phyloP scores from a whole-genome alignment of 139 green algal genomes.

The Raphidocelis subcapitata region DNA sequence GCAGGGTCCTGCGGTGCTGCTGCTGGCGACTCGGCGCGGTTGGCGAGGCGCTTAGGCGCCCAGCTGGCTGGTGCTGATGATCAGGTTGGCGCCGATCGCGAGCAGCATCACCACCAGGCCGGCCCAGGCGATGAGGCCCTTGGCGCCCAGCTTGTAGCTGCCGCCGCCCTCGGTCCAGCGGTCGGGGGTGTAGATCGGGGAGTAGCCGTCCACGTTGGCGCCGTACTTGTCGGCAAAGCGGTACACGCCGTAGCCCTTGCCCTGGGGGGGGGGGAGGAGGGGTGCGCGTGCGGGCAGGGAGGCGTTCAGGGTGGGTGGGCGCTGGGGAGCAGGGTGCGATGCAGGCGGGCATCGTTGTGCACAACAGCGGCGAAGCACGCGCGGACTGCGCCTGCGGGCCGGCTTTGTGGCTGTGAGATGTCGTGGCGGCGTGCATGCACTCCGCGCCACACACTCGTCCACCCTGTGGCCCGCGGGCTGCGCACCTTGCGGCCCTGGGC shows the following conservation, averaged over 20 bases:
- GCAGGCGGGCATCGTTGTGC: too few relatives aligned
- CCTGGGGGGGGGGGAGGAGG: not conserved
- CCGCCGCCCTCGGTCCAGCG: conserved; percentile 82
- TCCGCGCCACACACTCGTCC: not conserved
- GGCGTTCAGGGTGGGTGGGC: too few relatives aligned
- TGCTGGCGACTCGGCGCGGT: too few relatives aligned
- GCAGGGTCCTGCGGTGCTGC: too few relatives aligned
- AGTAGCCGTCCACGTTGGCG: conserved; percentile 96
- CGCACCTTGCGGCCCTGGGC: conserved; percentile 81
- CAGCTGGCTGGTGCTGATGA: conserved; percentile 76
- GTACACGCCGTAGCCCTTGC: conserved; percentile 80
- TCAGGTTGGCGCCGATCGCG: conserved; percentile 77
- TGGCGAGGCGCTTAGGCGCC: conserved; percentile 33
- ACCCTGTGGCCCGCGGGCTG: too few relatives aligned
- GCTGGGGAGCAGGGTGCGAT: too few relatives aligned
- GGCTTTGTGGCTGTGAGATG: too few relatives aligned
- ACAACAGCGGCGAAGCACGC: too few relatives aligned
- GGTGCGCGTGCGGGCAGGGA: not conserved
- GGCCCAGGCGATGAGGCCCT: conserved; percentile 88
- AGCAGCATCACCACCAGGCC: conserved; percentile 72
- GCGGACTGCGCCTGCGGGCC: too few relatives aligned
- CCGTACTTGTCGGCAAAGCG: conserved; percentile 90
- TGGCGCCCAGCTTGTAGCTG: conserved; percentile 85
- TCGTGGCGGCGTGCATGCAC: too few relatives aligned
- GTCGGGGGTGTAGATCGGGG: conserved; percentile 96